phyloP scores from a whole-genome alignment of 345 rosid genomes.

The Pistacia integerrima region DNA sequence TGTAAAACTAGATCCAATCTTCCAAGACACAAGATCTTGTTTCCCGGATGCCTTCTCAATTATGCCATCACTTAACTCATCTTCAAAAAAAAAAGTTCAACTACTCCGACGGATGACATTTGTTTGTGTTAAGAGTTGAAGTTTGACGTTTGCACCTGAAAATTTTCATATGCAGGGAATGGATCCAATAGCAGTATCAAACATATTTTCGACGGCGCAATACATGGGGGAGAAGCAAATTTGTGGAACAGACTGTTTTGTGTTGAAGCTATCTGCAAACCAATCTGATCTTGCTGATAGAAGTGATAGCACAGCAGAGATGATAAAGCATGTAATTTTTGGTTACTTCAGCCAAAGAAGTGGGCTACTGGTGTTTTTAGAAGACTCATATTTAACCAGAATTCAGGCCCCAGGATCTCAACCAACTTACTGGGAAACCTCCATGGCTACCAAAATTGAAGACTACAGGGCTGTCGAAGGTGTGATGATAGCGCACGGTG shows the following conservation, averaged over 20 bases:
- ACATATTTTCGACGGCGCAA: slow-evolving; percentile 76
- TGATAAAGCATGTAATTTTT: slow-evolving; percentile 81
- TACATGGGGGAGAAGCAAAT: slow-evolving; percentile 84
- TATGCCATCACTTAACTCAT: neutral
- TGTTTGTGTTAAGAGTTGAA: too few species aligned
- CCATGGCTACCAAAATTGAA: slow-evolving; percentile 71
- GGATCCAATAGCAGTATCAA: slow-evolving; percentile 85
- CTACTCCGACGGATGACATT: too few species aligned
- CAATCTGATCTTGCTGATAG: slow-evolving; percentile 70
- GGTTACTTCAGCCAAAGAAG: slow-evolving; percentile 96
- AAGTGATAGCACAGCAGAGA: slow-evolving; percentile 86
- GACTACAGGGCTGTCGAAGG: slow-evolving; percentile 76
- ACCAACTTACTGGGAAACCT: slow-evolving; percentile 94
- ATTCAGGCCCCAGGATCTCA: slow-evolving; percentile 79
- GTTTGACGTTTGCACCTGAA: too few species aligned
- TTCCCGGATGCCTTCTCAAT: slow-evolving; percentile 17
- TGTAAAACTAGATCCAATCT: slow-evolving; percentile 32
- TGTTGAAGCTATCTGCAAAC: slow-evolving; percentile 75
- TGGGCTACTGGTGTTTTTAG: slow-evolving; percentile 69
- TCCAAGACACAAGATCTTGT: slow-evolving; percentile 41
- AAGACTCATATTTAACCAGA: slow-evolving; percentile 72
- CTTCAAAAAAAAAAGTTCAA: too few species aligned
- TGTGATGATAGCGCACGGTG: slow-evolving; percentile 85
- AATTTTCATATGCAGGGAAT: slow-evolving; percentile 60
- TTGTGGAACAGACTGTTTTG: slow-evolving; percentile 68